Evolutionary conservation across 352 stramenopile species (phyloP), one percentile per base, ranked within the genome.

Genomic region (Lagenidium giganteum): DNA sequence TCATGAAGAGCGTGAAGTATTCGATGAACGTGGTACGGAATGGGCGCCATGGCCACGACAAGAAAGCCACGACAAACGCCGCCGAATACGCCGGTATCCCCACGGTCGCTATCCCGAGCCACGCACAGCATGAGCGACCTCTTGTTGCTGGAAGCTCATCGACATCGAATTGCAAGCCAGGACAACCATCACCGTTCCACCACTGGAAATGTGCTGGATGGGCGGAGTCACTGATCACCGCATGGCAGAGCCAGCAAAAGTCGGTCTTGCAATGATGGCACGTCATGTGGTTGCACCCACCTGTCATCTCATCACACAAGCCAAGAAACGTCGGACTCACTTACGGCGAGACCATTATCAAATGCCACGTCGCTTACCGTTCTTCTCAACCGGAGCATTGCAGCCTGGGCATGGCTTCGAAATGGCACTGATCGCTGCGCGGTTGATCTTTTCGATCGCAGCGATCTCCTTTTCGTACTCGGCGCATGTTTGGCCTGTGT

Each of bases 271-370:
- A 97, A 17, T 77, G 72, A 12, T 87, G 67, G 39, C 86, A 95
- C 49, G 87, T 94, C 67, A 96, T 96, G 57, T 96, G 87, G 52
- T 96, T 96, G 54, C 88, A 97, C 2, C 88, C 88, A 13, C 78
- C 81, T 69, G 24, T n/a, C 16, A 1, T 20, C 12, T n/a, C n/a
- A n/a, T n/a, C n/a, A n/a, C n/a, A 47, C 20, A 17, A 9, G 32
- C 11, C 5, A 27, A 33, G 13, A 40, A 20, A 25, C 24, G 34
- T 17, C 20, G 12, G n/a, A 30, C 13, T 17, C n/a, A n/a, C 8
- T 28, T 16, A 9, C 27, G 3, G 8, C 3, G 34, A 31, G 3
- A 17, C 20, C 22, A 22, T 42, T 16, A 28, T 26, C 36, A 29
- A 21, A 30, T 7, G 9, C 18, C 16, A 14, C 5, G 3, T 20